These are phyloP conservation scores for Colletotrichum agaves DNA, from an alignment of 2,329 filamentous ascomycete genomes.

Conservation along the genomic window DNA sequence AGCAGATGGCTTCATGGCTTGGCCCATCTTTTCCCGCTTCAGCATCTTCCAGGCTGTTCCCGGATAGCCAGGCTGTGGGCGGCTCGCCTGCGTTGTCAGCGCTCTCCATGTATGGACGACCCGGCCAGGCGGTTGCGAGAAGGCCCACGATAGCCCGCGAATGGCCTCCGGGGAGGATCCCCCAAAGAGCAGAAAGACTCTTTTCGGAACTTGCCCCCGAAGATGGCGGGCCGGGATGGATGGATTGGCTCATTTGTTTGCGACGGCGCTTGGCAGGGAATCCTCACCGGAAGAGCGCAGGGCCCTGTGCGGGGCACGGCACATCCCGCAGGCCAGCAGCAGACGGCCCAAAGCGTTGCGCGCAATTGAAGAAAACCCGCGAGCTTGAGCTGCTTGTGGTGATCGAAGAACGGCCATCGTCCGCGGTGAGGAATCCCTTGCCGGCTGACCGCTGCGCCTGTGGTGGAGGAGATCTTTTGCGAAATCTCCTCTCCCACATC, in stretches of 20 bases:
- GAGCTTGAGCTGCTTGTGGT: background rate
- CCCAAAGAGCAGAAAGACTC: conserved; percentile 1
- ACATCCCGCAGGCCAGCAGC: conserved; percentile 33
- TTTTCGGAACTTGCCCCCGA: conserved; percentile 33
- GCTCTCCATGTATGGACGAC: conserved; percentile 14
- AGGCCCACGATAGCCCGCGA: conserved; percentile 19
- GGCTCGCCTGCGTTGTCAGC: conserved; percentile 16
- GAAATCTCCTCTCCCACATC: conserved; percentile 9
- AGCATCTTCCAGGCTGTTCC: conserved; percentile 19
- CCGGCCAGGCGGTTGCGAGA: conserved; percentile 35
- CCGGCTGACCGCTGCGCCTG: conserved; percentile 15
- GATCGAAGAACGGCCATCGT: background rate
- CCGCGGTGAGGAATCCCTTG: conserved; percentile 1
- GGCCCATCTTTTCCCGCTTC: conserved; percentile 3
- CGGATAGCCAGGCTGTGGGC: background rate
- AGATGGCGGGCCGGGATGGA: conserved; percentile 1
- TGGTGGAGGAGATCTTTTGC: background rate
- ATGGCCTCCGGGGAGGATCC: background rate
- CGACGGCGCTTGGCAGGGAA: conserved; percentile 38
- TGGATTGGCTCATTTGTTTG: conserved; percentile 38
- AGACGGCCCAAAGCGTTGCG: background rate
- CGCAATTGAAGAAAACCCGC: background rate
- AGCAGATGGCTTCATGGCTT: conserved; percentile 37
- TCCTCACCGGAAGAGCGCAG: conserved; percentile 16
- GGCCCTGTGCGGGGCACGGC: conserved; percentile 3